These are phyloP conservation scores for Calonectria hawksworthii DNA, from an alignment of 2,329 filamentous ascomycete genomes.

Conservation along the genomic window DNA sequence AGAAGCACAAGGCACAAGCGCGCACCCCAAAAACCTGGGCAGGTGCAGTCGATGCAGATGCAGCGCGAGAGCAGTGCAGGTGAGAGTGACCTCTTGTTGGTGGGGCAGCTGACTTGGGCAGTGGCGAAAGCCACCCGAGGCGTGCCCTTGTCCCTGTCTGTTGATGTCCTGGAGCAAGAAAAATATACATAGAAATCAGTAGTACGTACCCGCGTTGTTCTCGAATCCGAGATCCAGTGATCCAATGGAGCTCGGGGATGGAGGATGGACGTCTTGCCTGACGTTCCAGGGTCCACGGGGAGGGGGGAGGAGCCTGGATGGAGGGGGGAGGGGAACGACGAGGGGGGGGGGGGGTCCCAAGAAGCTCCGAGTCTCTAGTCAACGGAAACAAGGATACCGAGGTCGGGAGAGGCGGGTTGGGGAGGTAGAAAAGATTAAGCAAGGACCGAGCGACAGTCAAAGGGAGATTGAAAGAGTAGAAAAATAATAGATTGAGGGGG, in stretches of 20 bases:
- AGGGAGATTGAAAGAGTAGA: constrained; percentile 1
- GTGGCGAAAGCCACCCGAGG: constrained; percentile 48
- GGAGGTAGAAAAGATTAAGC: neutral
- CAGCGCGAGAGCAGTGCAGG: constrained; percentile 27
- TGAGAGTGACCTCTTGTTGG: constrained; percentile 40
- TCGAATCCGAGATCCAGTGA: constrained; percentile 31
- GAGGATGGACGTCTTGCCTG: constrained; percentile 28
- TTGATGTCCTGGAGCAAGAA: neutral
- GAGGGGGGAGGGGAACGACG: constrained; percentile 15
- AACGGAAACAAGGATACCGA: constrained; percentile 26
- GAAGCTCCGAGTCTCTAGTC: constrained; percentile 22
- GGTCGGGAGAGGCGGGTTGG: constrained; percentile 20
- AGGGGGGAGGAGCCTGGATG: constrained; percentile 14
- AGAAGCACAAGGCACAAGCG: constrained; percentile 10
- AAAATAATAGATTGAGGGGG: neutral
- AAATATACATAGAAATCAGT: constrained; percentile 10
- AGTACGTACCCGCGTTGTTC: constrained; percentile 30
- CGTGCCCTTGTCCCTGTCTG: constrained; percentile 28
- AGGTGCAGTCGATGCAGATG: constrained; percentile 8
- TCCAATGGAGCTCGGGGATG: constrained; percentile 26
- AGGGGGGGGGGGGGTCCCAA: constrained; percentile 18
- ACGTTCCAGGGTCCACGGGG: constrained; percentile 28
- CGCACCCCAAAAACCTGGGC: constrained; percentile 1
- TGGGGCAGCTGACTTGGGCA: constrained; percentile 52
- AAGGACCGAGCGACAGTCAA: constrained; percentile 3